Evolutionary conservation across 768 basidiomycete genomes (phyloP).

Genomic region (Suillus placidus): DNA sequence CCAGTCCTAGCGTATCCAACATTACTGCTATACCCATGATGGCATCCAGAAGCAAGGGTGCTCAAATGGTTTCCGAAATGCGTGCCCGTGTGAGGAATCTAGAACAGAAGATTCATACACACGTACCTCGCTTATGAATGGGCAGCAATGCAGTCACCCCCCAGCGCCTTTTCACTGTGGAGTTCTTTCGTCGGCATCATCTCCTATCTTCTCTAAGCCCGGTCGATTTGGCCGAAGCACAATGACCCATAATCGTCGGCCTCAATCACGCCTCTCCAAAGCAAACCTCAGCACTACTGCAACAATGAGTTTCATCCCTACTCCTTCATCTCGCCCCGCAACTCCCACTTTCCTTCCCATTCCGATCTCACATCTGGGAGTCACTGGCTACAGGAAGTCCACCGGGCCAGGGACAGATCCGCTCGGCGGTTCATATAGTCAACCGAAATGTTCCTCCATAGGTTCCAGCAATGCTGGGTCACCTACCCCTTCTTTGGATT

Average conservation of each 20-base stretch:
- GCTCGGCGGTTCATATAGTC: conserved; percentile 43
- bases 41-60: conserved; percentile 74
- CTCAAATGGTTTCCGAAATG: conserved; percentile 94
- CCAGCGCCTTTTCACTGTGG: conserved; percentile 55
- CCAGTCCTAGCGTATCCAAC: conserved; percentile 40
- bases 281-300: conserved; percentile 58
- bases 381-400: conserved; percentile 60
- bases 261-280: conserved; percentile 73
- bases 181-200: conserved; percentile 47
- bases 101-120: conserved; percentile 86
- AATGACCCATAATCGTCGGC: conserved; percentile 55
- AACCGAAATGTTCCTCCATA: conserved; percentile 65
- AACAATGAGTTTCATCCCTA: conserved; percentile 62
- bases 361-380: conserved; percentile 52
- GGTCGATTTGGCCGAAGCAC: conserved; percentile 47
- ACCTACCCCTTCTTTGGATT: conserved; percentile 30
- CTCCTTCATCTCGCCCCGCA: conserved; percentile 68
- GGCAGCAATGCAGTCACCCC: conserved; percentile 67
- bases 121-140: conserved; percentile 83
- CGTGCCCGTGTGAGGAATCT: conserved; percentile 79
- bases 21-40: conserved; percentile 38
- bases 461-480: conserved; percentile 45
- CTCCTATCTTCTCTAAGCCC: conserved; percentile 47
- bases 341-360: conserved; percentile 83
- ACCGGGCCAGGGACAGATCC: conserved; percentile 48